phyloP scores from a whole-genome alignment of 441 rosid genomes.

The Bruguiera hainesii region DNA sequence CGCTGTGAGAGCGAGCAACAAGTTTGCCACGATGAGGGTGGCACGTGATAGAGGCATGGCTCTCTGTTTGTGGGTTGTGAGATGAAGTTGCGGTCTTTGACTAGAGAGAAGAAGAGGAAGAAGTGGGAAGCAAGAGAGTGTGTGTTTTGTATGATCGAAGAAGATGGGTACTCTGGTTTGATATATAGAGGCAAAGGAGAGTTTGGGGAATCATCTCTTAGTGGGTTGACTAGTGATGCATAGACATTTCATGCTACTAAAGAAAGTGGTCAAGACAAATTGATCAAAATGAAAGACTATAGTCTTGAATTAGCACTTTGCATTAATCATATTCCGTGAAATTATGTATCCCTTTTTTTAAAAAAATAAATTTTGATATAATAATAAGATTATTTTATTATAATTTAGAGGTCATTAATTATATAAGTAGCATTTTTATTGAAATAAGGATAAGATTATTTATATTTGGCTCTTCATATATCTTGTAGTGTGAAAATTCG shows the following conservation, averaged over 20 bases:
- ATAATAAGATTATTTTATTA: no score
- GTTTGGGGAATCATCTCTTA: constrained; percentile 2
- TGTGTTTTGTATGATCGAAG: not conserved
- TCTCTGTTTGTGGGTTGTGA: not conserved
- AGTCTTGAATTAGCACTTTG: no score
- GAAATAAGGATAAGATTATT: no score
- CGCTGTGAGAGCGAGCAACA: constrained; percentile 20
- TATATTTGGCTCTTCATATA: no score
- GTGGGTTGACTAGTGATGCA: not conserved
- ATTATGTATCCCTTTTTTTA: no score
- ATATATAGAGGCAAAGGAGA: constrained; percentile 13
- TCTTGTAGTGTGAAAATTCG: no score
- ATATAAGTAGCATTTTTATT: no score
- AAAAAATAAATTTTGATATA: no score
- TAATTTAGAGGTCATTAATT: no score
- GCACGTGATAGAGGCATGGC: constrained; percentile 38
- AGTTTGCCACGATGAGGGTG: constrained; percentile 24
- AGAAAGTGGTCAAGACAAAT: constrained; percentile 12
- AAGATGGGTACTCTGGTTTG: not conserved
- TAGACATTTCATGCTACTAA: constrained; percentile 17
- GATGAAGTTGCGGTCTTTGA: not conserved
- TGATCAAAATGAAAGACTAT: no score
- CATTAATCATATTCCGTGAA: no score
- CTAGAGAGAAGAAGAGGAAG: not conserved
- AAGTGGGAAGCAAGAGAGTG: not conserved